Percentiles rank a stretch among this genome's conserved stretches.
These are phyloP conservation scores for Ehretia macrophylla DNA, from an alignment of 257 asterid species.

Conservation along the genomic window DNA sequence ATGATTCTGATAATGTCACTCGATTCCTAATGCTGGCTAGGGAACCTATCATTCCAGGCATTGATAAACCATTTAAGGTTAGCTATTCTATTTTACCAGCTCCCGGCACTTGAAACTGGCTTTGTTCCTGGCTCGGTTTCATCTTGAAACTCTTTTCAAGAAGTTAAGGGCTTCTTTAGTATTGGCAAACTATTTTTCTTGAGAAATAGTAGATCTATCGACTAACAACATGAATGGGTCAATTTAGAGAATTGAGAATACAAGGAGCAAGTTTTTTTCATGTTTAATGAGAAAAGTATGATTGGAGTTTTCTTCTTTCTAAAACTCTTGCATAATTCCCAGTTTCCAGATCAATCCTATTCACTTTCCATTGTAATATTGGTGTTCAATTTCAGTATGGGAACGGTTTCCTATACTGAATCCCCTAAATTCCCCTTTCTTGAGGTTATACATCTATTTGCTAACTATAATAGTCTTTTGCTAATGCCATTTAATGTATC, in stretches of 20 bases:
- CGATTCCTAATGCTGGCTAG: slow-evolving; percentile 97
- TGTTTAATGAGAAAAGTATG: too few relatives aligned
- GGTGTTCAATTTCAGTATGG: too few relatives aligned
- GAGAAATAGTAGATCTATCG: background rate
- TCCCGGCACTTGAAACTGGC: background rate
- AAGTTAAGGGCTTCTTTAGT: background rate
- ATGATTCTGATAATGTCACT: slow-evolving; percentile 89
- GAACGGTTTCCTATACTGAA: background rate
- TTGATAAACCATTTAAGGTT: slow-evolving; percentile 94
- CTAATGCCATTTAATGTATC: slow-evolving; percentile 14
- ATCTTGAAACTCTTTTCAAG: slow-evolving; percentile 4
- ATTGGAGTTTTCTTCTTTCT: too few relatives aligned
- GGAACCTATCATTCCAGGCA: slow-evolving; percentile 96
- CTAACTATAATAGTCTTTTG: background rate
- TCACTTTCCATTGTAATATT: too few relatives aligned
- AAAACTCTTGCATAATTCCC: background rate
- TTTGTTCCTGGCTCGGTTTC: background rate
- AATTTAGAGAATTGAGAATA: background rate
- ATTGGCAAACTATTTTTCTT: background rate
- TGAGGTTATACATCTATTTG: background rate
- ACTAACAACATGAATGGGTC: background rate
- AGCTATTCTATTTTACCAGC: slow-evolving; percentile 9
- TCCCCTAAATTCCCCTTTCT: background rate
- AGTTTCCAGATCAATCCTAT: background rate
- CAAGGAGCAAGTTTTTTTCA: background rate